Evolutionary conservation across 2,329 filamentous ascomycete genomes (phyloP), one percentile per base, ranked within the genome.

Genomic region (Drechmeria coniospora): DNA sequence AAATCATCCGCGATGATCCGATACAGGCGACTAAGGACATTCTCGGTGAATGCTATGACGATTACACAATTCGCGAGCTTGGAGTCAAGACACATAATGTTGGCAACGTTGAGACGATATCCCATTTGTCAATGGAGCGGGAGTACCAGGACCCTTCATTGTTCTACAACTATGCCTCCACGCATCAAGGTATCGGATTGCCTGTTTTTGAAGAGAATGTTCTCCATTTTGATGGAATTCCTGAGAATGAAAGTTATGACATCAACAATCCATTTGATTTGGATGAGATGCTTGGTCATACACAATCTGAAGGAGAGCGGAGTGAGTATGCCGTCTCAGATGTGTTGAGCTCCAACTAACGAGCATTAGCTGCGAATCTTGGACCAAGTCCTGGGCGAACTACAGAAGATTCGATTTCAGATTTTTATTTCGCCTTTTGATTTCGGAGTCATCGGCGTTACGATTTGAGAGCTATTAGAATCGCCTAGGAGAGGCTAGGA

Each of bases 261-360:
- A 38, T 44, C 22, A 31, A 38, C 15, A 40, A 28, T 19, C 36
- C 40, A 12, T 42, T 36, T 35, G 40, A 43, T 7, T 15, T 42
- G 6, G 36, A 44, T 15, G 32, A 29, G 9, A 32, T 43, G 7
- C 23, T 42, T 15, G 36, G 31, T 7, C 33, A 38, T 16, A 18
- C 29, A 7, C 27, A 35, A 13, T 30, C 32, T 13, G 35, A 41
- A 21, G 38, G 38, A 8, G 21, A 38, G 9, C 32, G 32, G 29
- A 32, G 39, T 39, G 29, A 26, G 32, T 35, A 4, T n/a, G 7
- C 4, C 3, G 12, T 4, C 4, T 11, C 15, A 14, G 11, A 4
- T 7, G 24, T 2, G 18, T 8, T 5, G 2, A 4, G 5, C 4
- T 3, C 6, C 13, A 26, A 16, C 27, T 33, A 15, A 33, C 9